A percentile compares a stretch with the other conserved stretches of the same genome.
Evolutionary conservation across 768 basidiomycete species (phyloP).

Genomic region (Amanita pseudoporphyria): DNA sequence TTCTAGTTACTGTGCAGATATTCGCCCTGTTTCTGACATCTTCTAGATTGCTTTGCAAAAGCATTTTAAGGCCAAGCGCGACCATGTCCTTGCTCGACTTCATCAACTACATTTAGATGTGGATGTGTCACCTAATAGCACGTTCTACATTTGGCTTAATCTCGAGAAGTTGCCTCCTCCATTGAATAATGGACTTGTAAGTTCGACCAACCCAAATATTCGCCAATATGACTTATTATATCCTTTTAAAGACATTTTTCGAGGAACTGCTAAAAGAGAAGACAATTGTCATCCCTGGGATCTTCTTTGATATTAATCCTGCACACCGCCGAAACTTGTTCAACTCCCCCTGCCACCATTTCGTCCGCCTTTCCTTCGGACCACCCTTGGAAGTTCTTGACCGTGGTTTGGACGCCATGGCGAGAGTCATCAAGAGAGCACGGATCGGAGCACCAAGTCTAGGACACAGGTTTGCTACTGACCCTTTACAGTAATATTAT

Average conservation of each 20-base stretch:
- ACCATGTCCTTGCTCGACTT: conserved; percentile 80
- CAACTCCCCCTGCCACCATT: conserved; percentile 85
- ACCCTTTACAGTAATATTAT: not conserved
- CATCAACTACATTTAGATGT: conserved; percentile 72
- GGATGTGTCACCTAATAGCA: conserved; percentile 63
- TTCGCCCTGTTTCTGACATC: not conserved
- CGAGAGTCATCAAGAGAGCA: conserved; percentile 62
- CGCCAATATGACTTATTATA: not conserved
- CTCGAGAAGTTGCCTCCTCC: conserved; percentile 71
- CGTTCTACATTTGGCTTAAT: conserved; percentile 95
- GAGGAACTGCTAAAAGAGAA: conserved; percentile 88
- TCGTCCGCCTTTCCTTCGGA: conserved; percentile 80
- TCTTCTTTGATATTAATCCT: conserved; percentile 82
- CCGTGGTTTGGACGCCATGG: conserved; percentile 81
- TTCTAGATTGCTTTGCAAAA: conserved; percentile 67
- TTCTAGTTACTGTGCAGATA: not conserved
- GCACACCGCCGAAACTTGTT: conserved; percentile 82
- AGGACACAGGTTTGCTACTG: conserved; percentile 47
- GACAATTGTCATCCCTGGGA: conserved; percentile 86
- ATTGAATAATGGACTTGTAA: conserved; percentile 77
- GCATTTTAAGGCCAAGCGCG: conserved; percentile 87
- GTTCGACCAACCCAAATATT: conserved; percentile 8
- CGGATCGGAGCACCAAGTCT: conserved; percentile 50
- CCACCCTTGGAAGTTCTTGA: conserved; percentile 75
- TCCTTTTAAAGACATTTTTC: conserved; percentile 65